phyloP scores from a whole-genome alignment of 1,284 basidiomycete species.

The Sporisorium exsertum region DNA sequence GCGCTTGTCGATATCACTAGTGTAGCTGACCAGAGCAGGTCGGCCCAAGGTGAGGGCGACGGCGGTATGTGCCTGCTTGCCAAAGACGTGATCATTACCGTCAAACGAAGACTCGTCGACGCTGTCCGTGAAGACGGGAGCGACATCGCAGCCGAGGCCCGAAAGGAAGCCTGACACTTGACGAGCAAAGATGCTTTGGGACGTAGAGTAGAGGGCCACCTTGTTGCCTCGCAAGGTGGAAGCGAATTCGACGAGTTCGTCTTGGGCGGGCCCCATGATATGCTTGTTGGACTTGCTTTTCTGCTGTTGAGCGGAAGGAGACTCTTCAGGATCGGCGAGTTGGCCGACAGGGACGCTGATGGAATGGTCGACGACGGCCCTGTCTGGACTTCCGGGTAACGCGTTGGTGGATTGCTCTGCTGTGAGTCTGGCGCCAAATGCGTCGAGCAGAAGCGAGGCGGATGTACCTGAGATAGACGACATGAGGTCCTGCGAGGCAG shows the following conservation, averaged over 20 bases:
- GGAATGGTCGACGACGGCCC: conserved; percentile 32
- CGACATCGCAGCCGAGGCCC: conserved; percentile 40
- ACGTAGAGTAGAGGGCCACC: conserved; percentile 49
- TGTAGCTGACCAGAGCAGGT: conserved; percentile 53
- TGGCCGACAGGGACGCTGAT: conserved; percentile 34
- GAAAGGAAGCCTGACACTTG: conserved; percentile 32
- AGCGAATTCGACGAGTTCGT: conserved; percentile 39
- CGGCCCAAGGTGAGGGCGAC: conserved; percentile 48
- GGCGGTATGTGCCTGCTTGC: conserved; percentile 43
- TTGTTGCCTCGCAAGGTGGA: conserved; percentile 31
- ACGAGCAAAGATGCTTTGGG: conserved; percentile 36
- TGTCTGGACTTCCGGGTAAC: conserved; percentile 5
- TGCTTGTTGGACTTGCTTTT: neutral
- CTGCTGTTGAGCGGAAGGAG: neutral
- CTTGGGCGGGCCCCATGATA: conserved; percentile 18
- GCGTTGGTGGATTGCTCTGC: conserved; percentile 21
- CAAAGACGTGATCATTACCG: conserved; percentile 20
- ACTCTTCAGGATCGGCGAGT: conserved; percentile 10
- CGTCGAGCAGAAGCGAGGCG: conserved; percentile 32
- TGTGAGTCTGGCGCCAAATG: conserved; percentile 29
- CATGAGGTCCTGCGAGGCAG: conserved; percentile 12
- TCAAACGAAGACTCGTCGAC: conserved; percentile 22
- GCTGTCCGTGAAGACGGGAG: conserved; percentile 35
- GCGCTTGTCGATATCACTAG: conserved; percentile 43
- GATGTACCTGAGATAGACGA: conserved; percentile 23